Percentiles rank a stretch among this genome's conserved stretches.
Evolutionary conservation across 805 yeast genomes (phyloP).

Genomic region (Lipomyces kockii): DNA sequence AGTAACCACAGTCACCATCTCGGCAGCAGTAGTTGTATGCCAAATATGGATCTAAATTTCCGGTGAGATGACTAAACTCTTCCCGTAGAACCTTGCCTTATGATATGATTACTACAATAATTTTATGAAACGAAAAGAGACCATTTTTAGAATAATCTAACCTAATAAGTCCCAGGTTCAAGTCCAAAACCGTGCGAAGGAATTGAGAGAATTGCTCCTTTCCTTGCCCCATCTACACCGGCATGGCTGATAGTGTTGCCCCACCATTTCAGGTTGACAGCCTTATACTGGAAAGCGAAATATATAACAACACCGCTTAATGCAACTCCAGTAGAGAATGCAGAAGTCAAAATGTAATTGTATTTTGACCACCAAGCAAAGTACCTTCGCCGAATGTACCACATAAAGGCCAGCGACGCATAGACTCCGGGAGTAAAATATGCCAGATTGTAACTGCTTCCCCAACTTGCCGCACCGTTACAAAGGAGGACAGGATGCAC

Average conservation of each 20-base stretch:
- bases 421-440: slow-evolving; percentile 17
- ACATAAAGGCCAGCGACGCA: slow-evolving; percentile 51
- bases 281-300: slow-evolving; percentile 53
- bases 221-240: slow-evolving; percentile 19
- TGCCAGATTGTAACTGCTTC: slow-evolving; percentile 13
- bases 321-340: slow-evolving; percentile 70
- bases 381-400: slow-evolving; percentile 57
- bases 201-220: slow-evolving; percentile 8
- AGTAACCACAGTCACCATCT: too few species aligned
- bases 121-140: too few species aligned
- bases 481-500: slow-evolving; percentile 20
- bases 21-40: too few species aligned
- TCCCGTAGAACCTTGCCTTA: too few species aligned
- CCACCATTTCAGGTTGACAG: slow-evolving; percentile 63
- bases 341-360: slow-evolving; percentile 67
- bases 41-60: too few species aligned
- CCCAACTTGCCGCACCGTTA: slow-evolving; percentile 17
- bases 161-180: slow-evolving; percentile 10
- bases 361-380: slow-evolving; percentile 77
- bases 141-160: too few species aligned
- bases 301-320: slow-evolving; percentile 62
- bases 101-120: too few species aligned
- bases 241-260: slow-evolving; percentile 50
- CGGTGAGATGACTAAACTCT: too few species aligned
- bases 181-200: slow-evolving; percentile 23